Conservation (phyloP, 805 yeast genomes). For the Cyberlindnera lachancei region DNA sequence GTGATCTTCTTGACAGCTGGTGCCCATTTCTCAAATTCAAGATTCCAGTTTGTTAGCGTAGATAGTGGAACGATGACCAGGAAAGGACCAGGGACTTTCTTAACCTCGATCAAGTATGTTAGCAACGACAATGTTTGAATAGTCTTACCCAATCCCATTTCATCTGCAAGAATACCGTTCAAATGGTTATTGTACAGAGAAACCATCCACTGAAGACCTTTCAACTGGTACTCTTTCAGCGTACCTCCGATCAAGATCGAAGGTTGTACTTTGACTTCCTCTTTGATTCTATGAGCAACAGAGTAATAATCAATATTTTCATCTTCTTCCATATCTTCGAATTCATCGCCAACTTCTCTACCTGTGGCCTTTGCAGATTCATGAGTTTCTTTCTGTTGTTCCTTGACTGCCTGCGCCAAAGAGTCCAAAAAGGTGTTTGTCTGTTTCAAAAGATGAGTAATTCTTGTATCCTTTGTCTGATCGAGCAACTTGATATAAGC, state of each 20-base stretch:
- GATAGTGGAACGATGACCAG: slow-evolving; percentile 79
- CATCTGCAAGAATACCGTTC: slow-evolving; percentile 97
- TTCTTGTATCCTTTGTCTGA: slow-evolving; percentile 82
- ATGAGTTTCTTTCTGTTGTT: slow-evolving; percentile 56
- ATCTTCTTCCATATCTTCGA: slow-evolving; percentile 38
- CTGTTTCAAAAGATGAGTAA: slow-evolving; percentile 74
- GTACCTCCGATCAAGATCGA: slow-evolving; percentile 66
- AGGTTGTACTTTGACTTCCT: slow-evolving; percentile 61
- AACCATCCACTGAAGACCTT: slow-evolving; percentile 99
- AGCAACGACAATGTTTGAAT: slow-evolving; percentile 72
- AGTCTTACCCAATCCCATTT: slow-evolving; percentile 98
- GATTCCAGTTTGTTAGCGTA: slow-evolving; percentile 78
- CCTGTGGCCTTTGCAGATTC: slow-evolving; percentile 29
- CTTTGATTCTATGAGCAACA: slow-evolving; percentile 72
- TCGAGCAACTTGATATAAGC: slow-evolving; percentile 78
- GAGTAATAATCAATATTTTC: slow-evolving; percentile 74
- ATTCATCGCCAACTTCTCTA: slow-evolving; percentile 21
- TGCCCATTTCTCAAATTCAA: slow-evolving; percentile 86
- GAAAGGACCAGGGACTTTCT: slow-evolving; percentile 61
- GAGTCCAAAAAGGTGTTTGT: slow-evolving; percentile 74
- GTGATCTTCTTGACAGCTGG: slow-evolving; percentile 66
- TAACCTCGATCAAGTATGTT: slow-evolving; percentile 61
- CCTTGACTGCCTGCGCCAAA: slow-evolving; percentile 70
- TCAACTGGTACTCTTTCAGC: slow-evolving; percentile 76
- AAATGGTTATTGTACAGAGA: slow-evolving; percentile 89